Evolutionary conservation across 2,329 filamentous ascomycete genomes (phyloP).

Genomic region (Aureobasidium uvarum): DNA sequence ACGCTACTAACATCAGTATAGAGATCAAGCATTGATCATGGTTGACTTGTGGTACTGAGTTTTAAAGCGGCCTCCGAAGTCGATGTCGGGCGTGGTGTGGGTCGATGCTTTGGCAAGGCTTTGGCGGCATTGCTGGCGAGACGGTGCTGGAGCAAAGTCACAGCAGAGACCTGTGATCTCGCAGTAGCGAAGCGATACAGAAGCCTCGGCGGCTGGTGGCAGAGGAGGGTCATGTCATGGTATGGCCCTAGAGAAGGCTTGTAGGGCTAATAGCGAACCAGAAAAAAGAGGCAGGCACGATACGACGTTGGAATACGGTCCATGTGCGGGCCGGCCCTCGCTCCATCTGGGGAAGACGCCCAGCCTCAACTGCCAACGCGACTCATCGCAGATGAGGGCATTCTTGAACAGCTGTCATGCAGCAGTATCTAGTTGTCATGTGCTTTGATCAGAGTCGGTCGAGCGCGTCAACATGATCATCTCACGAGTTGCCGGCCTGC

Average conservation of each 20-base stretch:
- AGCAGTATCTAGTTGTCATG: background rate
- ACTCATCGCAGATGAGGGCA: background rate
- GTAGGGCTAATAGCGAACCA: background rate
- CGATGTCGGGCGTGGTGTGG: background rate
- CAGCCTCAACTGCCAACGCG: slow-evolving; percentile 2
- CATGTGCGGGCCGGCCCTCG: background rate
- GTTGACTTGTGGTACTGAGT: background rate
- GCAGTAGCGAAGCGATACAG: background rate
- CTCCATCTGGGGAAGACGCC: slow-evolving; percentile 11
- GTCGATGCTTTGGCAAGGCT: background rate
- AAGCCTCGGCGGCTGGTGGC: slow-evolving; percentile 9
- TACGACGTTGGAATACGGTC: background rate
- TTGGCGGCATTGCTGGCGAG: background rate
- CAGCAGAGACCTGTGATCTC: background rate
- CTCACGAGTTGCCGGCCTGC: slow-evolving; percentile 34
- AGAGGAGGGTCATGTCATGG: slow-evolving; percentile 20
- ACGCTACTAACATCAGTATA: slow-evolving; percentile 30
- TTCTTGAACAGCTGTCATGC: background rate
- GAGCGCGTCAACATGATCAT: slow-evolving; percentile 28
- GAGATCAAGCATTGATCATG: background rate
- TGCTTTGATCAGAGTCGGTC: slow-evolving; percentile 27
- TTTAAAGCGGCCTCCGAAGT: background rate
- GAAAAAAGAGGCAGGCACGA: background rate
- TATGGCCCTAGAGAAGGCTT: background rate
- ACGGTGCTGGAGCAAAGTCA: background rate